Conservation (phyloP, 306 rosid genomes). For the Dryas octopetala region DNA sequence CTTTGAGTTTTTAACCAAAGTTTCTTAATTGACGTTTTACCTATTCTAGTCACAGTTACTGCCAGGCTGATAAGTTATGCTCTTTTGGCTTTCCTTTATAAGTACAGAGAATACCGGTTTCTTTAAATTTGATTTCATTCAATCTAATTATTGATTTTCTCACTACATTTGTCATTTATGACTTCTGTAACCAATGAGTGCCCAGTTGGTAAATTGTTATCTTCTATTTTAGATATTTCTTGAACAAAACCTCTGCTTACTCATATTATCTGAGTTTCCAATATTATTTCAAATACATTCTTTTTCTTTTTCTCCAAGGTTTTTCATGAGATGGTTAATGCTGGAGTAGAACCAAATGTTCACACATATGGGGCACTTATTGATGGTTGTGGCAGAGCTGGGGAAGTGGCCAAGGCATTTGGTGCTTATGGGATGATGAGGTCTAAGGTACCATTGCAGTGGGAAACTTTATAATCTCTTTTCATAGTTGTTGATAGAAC, state of each 20-base stretch:
- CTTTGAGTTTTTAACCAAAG: not conserved
- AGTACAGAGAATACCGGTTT: not conserved
- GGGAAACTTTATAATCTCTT: conserved; percentile 11
- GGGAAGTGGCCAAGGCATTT: conserved; percentile 97
- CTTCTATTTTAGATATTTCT: not conserved
- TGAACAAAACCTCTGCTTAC: conserved; percentile 8
- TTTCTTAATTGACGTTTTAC: not conserved
- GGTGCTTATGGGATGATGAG: conserved; percentile 98
- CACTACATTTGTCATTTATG: not conserved
- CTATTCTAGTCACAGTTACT: not conserved
- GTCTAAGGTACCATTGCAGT: conserved; percentile 74
- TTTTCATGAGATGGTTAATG: conserved; percentile 88
- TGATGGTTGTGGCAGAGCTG: conserved; percentile 98
- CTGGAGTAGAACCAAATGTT: conserved; percentile 84
- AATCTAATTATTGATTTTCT: not conserved
- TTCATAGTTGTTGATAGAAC: conserved; percentile 14
- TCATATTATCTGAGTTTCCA: conserved; percentile 16
- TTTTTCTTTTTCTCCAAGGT: conserved; percentile 46
- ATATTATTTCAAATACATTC: conserved; percentile 20
- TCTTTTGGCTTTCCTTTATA: not conserved
- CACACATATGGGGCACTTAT: conserved; percentile 94
- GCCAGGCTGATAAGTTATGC: not conserved
- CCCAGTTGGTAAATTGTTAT: not conserved
- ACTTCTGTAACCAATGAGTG: not conserved
- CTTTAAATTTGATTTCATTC: not conserved